Percentiles rank a stretch among this genome's conserved stretches.
phyloP scores from a whole-genome alignment of 345 rosid genomes.

The Lumnitzera littorea region DNA sequence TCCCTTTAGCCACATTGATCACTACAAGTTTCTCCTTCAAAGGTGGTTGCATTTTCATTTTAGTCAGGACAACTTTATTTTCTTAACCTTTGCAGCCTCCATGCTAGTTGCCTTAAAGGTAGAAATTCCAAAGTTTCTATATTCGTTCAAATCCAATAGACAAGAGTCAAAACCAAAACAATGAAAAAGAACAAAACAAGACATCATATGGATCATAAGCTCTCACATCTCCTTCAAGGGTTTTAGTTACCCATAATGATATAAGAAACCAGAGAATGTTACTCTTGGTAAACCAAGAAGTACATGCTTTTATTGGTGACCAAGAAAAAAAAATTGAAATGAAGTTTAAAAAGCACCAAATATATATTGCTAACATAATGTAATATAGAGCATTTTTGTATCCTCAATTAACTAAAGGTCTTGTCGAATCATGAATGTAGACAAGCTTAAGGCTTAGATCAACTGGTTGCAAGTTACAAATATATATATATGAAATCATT shows the following conservation, averaged over 20 bases:
- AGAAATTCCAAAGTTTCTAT: too few relatives aligned
- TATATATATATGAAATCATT: neutral
- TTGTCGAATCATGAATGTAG: constrained; percentile 92
- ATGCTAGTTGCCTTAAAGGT: too few relatives aligned
- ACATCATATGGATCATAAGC: too few relatives aligned
- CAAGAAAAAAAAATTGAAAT: neutral
- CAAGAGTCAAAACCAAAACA: too few relatives aligned
- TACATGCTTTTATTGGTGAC: neutral
- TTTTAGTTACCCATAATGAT: neutral
- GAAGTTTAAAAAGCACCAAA: neutral
- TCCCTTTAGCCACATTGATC: too few relatives aligned
- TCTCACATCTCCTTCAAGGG: neutral
- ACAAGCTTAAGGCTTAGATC: constrained; percentile 72
- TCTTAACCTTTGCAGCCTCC: too few relatives aligned
- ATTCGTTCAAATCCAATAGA: too few relatives aligned
- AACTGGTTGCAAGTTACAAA: constrained; percentile 37
- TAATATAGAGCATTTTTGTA: constrained; percentile 56
- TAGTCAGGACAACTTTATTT: too few relatives aligned
- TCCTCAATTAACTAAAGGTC: constrained; percentile 67
- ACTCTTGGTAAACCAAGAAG: too few relatives aligned
- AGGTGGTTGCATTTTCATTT: too few relatives aligned
- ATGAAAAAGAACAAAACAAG: too few relatives aligned
- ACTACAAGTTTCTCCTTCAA: too few relatives aligned
- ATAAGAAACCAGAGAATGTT: neutral
- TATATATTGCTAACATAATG: neutral